These are phyloP conservation scores for Colletotrichum sp. DNA, from an alignment of 2,329 filamentous ascomycete species.

Conservation along the genomic window DNA sequence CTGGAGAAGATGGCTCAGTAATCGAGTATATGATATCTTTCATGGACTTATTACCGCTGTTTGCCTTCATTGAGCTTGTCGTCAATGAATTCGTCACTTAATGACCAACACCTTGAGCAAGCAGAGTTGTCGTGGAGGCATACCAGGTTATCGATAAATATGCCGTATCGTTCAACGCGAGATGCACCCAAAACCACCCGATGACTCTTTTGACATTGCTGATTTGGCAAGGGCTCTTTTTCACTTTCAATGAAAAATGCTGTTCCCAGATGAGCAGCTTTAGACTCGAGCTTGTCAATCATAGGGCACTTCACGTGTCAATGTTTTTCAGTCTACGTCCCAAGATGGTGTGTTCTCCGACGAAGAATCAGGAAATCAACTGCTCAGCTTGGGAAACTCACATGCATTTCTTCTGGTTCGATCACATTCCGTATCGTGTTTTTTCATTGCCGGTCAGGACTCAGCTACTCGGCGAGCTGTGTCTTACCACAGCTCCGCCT, in stretches of 20 bases:
- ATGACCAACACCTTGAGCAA: not conserved
- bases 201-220: not conserved
- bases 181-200: not conserved
- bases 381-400: not conserved
- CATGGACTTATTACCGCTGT: no score
- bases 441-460: not conserved
- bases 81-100: accelerated
- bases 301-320: not conserved
- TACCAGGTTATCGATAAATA: not conserved
- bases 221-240: not conserved
- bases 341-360: not conserved
- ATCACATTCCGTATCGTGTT: not conserved
- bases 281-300: not conserved
- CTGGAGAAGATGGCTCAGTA: no score
- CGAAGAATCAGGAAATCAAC: not conserved
- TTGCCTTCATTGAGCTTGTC: not conserved
- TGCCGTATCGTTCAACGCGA: accelerated
- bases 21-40: no score
- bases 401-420: not conserved
- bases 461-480: not conserved
- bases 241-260: not conserved
- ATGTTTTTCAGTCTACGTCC: not conserved
- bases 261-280: not conserved
- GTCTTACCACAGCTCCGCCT: not conserved
- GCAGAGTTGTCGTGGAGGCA: not conserved